Evolutionary conservation across 2,329 filamentous ascomycete species (phyloP), one percentile per base, ranked within the genome.

Genomic region (Dactylonectria macrodidyma): DNA sequence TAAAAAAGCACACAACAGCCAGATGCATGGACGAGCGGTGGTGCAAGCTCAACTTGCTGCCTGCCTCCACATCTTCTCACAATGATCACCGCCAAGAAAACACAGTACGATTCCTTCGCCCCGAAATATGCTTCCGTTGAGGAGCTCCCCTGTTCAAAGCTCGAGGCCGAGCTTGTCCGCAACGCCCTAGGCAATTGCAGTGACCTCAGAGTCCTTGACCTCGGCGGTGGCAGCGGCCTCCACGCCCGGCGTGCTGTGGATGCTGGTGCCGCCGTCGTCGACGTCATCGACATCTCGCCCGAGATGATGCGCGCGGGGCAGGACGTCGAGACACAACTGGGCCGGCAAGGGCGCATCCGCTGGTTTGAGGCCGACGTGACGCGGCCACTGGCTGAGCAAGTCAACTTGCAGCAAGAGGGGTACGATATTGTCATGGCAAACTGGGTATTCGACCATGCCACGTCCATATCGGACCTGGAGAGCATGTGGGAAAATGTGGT

Each of bases 401-500:
- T 51, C 48, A 30, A 51, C 6, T 51, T 51, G 48, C 6, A 51
- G 24, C 48, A 7, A 3, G 48, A 16, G 48, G 22, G 48, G 30
- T 51, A 30, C 11, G 24, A 51, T 11, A 8, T 51, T 1, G 24
- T 26, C 22, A 51, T 51, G 48, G 48, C 48, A 51, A 51, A 51
- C 22, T 51, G 48, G 48, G 48, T 51, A 1, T 51, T 51, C 11
- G 48, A 51, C 48, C 48, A 51, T 51, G 48, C 48, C 48, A 51
- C 48, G 22, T 51, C 48, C 48, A 51, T 51, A 33, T 51, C 48
- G 7, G 48, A 51, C 7, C 48, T 51, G 48, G 33, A 24, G 48
- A 30, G 48, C 48, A 51, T 51, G 48, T 51, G 48, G 48, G 48
- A 51, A 51, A 51, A 51, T 51, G 48, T 51, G 19, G 9, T 33